Conservation (phyloP, 768 basidiomycete genomes). For the Gloeopeniophorella convolvens region DNA sequence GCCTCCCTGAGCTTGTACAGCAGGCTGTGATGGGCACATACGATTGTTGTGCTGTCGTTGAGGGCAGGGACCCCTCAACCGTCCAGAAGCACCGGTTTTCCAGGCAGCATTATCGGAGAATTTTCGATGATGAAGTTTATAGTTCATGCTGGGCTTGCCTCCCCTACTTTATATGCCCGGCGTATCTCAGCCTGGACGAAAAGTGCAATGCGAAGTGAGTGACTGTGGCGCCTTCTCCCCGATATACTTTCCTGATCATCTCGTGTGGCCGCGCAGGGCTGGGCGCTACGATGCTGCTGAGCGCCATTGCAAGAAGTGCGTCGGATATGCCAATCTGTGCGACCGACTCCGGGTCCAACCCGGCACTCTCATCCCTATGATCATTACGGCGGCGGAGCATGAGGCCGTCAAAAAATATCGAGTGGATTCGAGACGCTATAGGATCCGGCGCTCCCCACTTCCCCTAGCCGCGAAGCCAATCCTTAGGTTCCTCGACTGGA, state of each 20-base stretch:
- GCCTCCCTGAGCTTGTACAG: background rate
- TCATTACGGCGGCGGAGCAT: background rate
- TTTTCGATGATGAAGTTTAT: too few species aligned
- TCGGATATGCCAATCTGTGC: background rate
- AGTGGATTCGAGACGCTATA: too few species aligned
- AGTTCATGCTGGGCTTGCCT: background rate
- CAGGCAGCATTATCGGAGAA: background rate
- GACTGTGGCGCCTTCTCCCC: too few species aligned
- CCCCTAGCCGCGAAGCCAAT: too few species aligned
- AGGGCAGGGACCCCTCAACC: background rate
- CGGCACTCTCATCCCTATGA: background rate
- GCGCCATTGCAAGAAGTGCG: background rate
- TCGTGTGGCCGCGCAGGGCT: background rate
- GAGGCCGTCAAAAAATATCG: background rate
- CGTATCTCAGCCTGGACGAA: background rate
- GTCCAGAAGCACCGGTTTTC: constrained; percentile 1
- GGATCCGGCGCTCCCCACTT: too few species aligned
- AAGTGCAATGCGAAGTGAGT: constrained; percentile 6
- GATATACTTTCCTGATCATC: background rate
- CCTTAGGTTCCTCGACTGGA: too few species aligned
- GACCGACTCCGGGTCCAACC: accelerated
- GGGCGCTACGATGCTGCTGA: constrained; percentile 9
- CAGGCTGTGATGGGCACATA: background rate
- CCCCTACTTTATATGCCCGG: background rate
- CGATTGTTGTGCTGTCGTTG: background rate